Percentiles rank a stretch among this genome's conserved stretches.
Evolutionary conservation across 441 rosid genomes (phyloP).

Genomic region (Bocquillonia castaneifolia): DNA sequence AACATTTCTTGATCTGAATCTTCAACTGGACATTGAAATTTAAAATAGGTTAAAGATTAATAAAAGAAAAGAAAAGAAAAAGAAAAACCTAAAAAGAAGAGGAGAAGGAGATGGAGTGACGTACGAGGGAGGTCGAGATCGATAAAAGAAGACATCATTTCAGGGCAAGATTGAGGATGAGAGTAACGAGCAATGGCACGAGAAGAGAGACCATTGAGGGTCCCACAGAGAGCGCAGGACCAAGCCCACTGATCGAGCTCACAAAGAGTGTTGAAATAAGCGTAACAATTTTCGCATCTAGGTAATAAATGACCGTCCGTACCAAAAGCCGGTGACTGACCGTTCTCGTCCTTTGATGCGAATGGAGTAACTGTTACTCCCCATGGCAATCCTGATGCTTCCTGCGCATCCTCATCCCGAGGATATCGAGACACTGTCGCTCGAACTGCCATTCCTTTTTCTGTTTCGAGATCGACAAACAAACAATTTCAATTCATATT

Average conservation of each 20-base stretch:
- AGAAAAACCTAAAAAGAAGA: not conserved
- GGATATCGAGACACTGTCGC: conserved; percentile 84
- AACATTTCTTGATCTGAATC: conserved; percentile 70
- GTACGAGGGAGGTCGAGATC: conserved; percentile 82
- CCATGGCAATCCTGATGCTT: conserved; percentile 86
- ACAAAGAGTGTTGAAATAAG: conserved; percentile 87
- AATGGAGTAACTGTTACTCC: conserved; percentile 92
- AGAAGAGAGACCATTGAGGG: conserved; percentile 77
- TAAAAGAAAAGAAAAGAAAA: not conserved
- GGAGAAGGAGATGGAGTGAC: conserved; percentile 19
- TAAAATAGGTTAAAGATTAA: not conserved
- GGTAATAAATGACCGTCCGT: conserved; percentile 75
- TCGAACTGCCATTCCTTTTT: conserved; percentile 64
- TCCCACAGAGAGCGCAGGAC: conserved; percentile 84
- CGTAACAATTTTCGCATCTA: conserved; percentile 90
- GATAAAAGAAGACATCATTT: conserved; percentile 85
- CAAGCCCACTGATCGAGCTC: conserved; percentile 98
- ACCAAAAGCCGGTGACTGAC: conserved; percentile 65
- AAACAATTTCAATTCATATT: no score
- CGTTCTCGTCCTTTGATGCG: conserved; percentile 80
- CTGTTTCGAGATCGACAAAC: conserved; percentile 28
- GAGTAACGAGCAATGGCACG: conserved; percentile 79
- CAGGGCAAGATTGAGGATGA: conserved; percentile 67
- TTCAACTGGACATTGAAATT: conserved; percentile 42
- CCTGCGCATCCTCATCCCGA: conserved; percentile 68